Base-by-base conservation (phyloP, 164 flowering plant genomes). In the Amborella trichopoda region DNA sequence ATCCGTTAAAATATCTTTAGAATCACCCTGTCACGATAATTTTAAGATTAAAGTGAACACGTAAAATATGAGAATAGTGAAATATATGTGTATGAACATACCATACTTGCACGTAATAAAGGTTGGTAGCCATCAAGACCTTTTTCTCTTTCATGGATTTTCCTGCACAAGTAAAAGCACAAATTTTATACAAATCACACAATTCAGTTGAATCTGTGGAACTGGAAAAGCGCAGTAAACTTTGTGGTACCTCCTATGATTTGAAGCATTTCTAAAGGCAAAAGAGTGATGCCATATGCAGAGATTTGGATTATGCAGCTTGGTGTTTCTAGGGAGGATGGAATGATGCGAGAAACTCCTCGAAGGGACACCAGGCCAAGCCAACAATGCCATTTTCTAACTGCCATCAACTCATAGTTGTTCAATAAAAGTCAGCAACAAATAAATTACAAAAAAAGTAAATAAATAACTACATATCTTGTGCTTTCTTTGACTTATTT, bases 21-120 rank as follows among this genome's bases (percentile, higher is more conserved):
- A 52, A 53, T 73, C 72, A 44, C 44, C 73, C 81, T 76, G 72
- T 40, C 41, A 58, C 21, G 40, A 16, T 6, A 40, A 42, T 23
- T n/a, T 27, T 19, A 47, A 50, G 46, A 25, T 45, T 40, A 32
- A 50, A n/a, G 22, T 23, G 8, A 17, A 27, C 28, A 37, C 26
- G 32, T 18, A 26, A 42, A 27, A 41, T 12, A 39, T 19, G 23
- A 26, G 13, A 34, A 21, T 5, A 23, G 28, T 6, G 13, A 21
- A 24, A 11, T 1, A 19, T 4, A 22, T n/a, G 11, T 14, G 12
- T 30, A 18, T 18, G 27, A 25, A 26, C 47, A 32, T 68, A 71
- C 79, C 69, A 14, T 36, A 37, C 37, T 53, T 3, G 69, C 60
- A 23, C 23, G 57, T 46, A 68, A 61, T 39, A 54, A 8, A 34